Evolutionary conservation across 345 rosid species (phyloP).

Genomic region (Cardamine resedifolia): DNA sequence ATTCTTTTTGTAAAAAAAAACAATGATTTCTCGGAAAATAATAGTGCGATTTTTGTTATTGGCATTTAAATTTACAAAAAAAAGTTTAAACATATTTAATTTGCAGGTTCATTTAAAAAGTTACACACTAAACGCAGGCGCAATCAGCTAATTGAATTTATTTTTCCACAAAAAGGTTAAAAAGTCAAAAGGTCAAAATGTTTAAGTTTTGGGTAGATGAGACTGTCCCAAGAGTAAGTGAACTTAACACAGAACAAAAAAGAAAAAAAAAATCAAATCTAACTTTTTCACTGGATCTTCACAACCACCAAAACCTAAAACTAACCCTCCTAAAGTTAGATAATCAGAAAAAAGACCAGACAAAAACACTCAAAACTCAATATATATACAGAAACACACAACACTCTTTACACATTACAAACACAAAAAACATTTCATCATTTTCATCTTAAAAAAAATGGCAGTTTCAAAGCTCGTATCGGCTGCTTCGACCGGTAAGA

Average conservation of each 20-base stretch:
- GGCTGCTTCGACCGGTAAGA: conserved; percentile 23
- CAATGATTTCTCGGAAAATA: background rate
- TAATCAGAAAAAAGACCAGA: conserved; percentile 38
- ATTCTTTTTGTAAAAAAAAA: background rate
- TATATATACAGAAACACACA: conserved; percentile 20
- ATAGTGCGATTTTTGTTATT: background rate
- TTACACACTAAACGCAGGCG: background rate
- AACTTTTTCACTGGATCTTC: conserved; percentile 31
- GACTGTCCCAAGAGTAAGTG: conserved; percentile 33
- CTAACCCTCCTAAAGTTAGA: conserved; percentile 35
- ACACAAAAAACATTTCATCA: conserved; percentile 4
- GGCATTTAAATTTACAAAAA: too few species aligned
- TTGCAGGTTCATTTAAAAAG: too few species aligned
- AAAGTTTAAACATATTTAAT: background rate
- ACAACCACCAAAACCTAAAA: conserved; percentile 41
- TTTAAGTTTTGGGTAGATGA: conserved; percentile 33
- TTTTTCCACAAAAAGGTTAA: background rate
- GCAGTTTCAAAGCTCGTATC: conserved; percentile 24
- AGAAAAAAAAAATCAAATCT: conserved; percentile 4
- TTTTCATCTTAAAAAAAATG: conserved; percentile 5
- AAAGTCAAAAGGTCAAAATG: conserved; percentile 15
- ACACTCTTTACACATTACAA: conserved; percentile 26
- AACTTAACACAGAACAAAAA: conserved; percentile 14
- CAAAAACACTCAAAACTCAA: conserved; percentile 29
- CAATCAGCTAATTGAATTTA: background rate